Evolutionary conservation across 345 rosid species (phyloP), one percentile per base, ranked within the genome.

Genomic region (Carallia brachiata): DNA sequence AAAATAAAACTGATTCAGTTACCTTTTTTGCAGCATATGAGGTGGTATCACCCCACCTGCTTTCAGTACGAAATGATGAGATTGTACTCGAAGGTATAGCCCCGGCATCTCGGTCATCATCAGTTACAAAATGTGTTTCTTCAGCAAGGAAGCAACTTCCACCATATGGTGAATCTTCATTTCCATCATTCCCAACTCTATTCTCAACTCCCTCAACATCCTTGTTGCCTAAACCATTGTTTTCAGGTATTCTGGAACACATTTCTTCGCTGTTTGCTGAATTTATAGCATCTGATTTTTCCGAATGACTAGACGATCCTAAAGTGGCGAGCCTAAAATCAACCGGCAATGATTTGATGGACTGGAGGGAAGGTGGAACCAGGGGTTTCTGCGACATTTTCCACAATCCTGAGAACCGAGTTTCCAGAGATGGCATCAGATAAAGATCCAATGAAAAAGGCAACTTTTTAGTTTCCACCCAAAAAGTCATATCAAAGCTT

Each of bases 21-120:
- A 95, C 99, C 97, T 90, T 90, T 84, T 90, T 95, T 62, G 85
- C 66, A 58, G 86, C 79, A 70, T 86, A 92, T 12, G 91, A 82
- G 63, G 76, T 83, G 78, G 88, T 87, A 73, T 95, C 98, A 36
- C 83, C 78, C 99, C 97, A 92, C 80, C 87, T 83, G 27, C 82
- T 76, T 50, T 90, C 93, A 59, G 66, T 86, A 63, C 44, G 80
- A 70, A 84, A 84, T 37, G 65, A 37, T 17, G 90, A 79, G 60
- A 75, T 66, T 61, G 84, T 83, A 77, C 88, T 87, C 75, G 82
- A 75, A 55, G 88, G 81, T 44, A 58, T 64, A 67, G 83, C 63
- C 54, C 62, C 81, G 61, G 84, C 62, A 75, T 79, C 96, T 65
- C 67, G 59, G 66, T 87, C 88, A 62, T 72, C 91, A 73, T 85